Conservation (phyloP, 768 basidiomycete species). For the Thelephora aurantiotincta region DNA sequence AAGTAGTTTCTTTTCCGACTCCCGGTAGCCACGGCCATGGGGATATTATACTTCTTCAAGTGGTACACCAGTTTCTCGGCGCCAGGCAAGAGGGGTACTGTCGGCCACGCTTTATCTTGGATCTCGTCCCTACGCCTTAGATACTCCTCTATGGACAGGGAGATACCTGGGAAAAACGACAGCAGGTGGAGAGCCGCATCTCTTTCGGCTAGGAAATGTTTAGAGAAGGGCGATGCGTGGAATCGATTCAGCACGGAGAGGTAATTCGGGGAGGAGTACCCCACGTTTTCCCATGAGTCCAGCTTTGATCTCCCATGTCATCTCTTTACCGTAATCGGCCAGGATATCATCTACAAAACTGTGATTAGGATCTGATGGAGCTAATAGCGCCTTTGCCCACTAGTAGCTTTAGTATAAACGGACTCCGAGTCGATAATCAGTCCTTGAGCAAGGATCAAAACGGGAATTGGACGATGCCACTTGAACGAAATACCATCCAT, state of each 20-base stretch:
- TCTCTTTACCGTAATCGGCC: constrained; percentile 53
- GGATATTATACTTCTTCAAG: constrained; percentile 49
- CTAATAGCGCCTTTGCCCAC: constrained; percentile 23
- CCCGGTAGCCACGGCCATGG: constrained; percentile 75
- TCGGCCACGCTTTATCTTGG: constrained; percentile 57
- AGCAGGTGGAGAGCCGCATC: constrained; percentile 54
- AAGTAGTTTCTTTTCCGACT: constrained; percentile 50
- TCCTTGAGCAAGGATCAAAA: constrained; percentile 22
- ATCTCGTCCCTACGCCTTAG: constrained; percentile 36
- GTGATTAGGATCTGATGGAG: constrained; percentile 1
- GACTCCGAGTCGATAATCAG: constrained; percentile 66
- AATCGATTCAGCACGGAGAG: not conserved
- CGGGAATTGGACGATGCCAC: no score
- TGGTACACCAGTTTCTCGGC: constrained; percentile 54
- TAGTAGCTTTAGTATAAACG: constrained; percentile 68
- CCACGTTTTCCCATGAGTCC: constrained; percentile 78
- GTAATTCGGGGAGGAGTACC: constrained; percentile 7
- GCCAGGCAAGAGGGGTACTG: constrained; percentile 62
- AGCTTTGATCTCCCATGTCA: constrained; percentile 87
- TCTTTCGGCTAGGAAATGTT: constrained; percentile 37
- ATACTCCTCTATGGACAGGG: constrained; percentile 47
- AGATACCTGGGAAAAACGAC: constrained; percentile 63
- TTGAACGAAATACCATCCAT: constrained; percentile 17
- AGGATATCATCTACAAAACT: constrained; percentile 50
- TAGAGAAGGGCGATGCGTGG: not conserved